Conservation (phyloP, 163 green algal species). For the Chloromonas sp. region DNA sequence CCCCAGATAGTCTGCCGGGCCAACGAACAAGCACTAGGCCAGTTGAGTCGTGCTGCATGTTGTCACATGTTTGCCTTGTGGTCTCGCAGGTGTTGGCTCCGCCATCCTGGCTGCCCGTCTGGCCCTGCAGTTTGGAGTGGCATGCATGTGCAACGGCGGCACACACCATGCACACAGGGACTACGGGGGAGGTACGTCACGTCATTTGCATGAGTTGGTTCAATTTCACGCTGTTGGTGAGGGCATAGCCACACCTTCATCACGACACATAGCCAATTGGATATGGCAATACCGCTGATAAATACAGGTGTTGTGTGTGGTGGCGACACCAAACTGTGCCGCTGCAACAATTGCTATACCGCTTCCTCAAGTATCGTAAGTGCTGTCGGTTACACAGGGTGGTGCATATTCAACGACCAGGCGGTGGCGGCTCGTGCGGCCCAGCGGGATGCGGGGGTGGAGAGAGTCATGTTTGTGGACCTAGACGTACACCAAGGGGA, state of each 20-base stretch:
- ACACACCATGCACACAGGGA: conserved; percentile 55
- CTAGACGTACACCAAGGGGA: conserved; percentile 82
- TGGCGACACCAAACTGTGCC: too few relatives aligned
- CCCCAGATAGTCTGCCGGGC: too few relatives aligned
- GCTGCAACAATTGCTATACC: too few relatives aligned
- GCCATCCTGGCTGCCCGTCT: conserved; percentile 46
- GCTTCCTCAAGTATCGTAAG: too few relatives aligned
- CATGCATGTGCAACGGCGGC: conserved; percentile 52
- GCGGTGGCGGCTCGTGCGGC: conserved; percentile 39
- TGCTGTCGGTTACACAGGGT: conserved; percentile 27
- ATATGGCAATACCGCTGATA: too few relatives aligned
- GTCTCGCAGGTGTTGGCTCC: conserved; percentile 17
- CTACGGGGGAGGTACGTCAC: conserved; percentile 9
- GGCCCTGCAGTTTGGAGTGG: conserved; percentile 46
- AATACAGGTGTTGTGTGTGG: too few relatives aligned
- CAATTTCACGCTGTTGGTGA: too few relatives aligned
- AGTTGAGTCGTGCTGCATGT: too few relatives aligned
- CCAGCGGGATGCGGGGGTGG: conserved; percentile 45
- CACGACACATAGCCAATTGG: too few relatives aligned
- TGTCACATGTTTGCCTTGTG: background rate
- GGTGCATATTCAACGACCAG: conserved; percentile 66
- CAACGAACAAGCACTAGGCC: too few relatives aligned
- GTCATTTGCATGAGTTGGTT: too few relatives aligned
- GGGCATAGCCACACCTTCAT: too few relatives aligned
- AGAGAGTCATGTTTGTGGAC: conserved; percentile 62